phyloP scores from a whole-genome alignment of 768 basidiomycete species.

The Collybia mongolica region DNA sequence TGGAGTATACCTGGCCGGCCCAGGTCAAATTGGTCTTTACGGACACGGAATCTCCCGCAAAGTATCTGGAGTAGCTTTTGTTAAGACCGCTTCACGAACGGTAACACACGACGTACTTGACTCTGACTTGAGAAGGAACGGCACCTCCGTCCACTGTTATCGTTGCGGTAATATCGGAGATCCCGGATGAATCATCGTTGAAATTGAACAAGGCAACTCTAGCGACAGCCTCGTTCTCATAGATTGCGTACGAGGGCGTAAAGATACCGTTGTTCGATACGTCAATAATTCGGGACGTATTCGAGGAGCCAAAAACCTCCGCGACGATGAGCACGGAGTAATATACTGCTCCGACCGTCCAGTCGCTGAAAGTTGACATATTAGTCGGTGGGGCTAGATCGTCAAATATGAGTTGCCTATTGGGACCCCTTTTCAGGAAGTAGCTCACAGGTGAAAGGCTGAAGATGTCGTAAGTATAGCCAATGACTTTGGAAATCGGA shows the following conservation, averaged over 20 bases:
- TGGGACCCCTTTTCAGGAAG: background rate
- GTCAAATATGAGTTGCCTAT: background rate
- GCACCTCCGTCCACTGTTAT: constrained; percentile 46
- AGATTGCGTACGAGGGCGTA: constrained; percentile 72
- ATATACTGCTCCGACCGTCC: constrained; percentile 75
- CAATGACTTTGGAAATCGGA: constrained; percentile 8
- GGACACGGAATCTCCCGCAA: constrained; percentile 51
- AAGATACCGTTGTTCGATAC: constrained; percentile 48
- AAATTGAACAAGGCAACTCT: constrained; percentile 75
- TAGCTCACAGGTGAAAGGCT: constrained; percentile 53
- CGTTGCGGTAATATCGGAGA: constrained; percentile 47
- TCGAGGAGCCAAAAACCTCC: constrained; percentile 64
- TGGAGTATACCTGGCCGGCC: constrained; percentile 66
- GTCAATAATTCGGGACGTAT: constrained; percentile 66
- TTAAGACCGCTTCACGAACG: background rate
- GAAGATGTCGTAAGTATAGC: constrained; percentile 39
- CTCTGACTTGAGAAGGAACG: constrained; percentile 47
- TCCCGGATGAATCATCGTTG: constrained; percentile 57
- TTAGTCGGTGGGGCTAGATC: constrained; percentile 30
- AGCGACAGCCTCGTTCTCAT: constrained; percentile 62
- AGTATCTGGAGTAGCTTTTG: constrained; percentile 41
- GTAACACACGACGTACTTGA: constrained; percentile 39
- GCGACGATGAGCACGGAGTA: constrained; percentile 71
- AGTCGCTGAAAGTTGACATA: constrained; percentile 55
- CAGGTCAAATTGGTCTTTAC: constrained; percentile 69